Evolutionary conservation across 352 stramenopile species (phyloP), one percentile per base, ranked within the genome.

Genomic region (Hyaloperonospora arabidopsidis): DNA sequence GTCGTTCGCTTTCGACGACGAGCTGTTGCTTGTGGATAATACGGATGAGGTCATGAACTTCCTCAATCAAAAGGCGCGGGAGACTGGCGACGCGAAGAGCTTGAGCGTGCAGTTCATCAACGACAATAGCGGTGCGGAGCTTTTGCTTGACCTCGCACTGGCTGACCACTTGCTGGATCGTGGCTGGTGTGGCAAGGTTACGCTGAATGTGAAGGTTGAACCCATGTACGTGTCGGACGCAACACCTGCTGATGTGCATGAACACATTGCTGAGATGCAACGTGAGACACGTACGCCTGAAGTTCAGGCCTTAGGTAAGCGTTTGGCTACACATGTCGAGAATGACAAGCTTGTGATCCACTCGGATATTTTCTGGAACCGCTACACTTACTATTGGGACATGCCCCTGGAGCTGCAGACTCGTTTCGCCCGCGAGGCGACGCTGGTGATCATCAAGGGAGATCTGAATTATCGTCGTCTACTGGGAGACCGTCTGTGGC

Each of bases 391-490:
- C 67, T 89, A 85, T 63, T 89, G 73, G 62, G 79, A 89, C 17
- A 73, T 89, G 62, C 72, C 74, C 0, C 32, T 43, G 5, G 50
- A 72, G 23, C 36, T 88, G 12, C 52, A 59, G 8, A 54, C 41
- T 18, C 62, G 59, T 1, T 22, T 89, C 1, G 25, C 40, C 2
- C 36, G n/a, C 0, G 65, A 81, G 6, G 67, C 73, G 18, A 67
- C 89, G 41, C 74, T 98, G 18, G 87, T 96, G 44, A 97, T 98
- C 70, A 74, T 97, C 14, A 99, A 98, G 69, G 95, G 96, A 17
- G 96, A 99, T 65, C 88, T 97, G 36, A 98, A 99, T 65, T 99
- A 98, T 69, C 80, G 95, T n/a, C 84, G 95, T 6, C 58, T 98
- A 14, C 66, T 98, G 1, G 93, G 93, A 5, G 96, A 99, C 64